phyloP scores from a whole-genome alignment of 768 basidiomycete species.

The Cystobasidiopsis lactophilus region DNA sequence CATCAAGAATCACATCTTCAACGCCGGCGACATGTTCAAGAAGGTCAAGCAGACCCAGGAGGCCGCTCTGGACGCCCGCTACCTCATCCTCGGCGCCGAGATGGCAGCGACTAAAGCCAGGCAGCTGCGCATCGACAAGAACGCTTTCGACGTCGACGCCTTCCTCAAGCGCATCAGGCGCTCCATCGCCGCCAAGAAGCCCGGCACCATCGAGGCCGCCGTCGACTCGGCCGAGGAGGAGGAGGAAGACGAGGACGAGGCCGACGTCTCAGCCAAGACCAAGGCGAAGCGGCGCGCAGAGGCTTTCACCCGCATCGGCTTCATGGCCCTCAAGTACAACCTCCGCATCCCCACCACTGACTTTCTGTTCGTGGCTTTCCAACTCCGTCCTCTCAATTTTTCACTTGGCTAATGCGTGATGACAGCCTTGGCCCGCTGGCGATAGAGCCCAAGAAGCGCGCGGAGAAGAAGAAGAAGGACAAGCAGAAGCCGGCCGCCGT shows the following conservation, averaged over 20 bases:
- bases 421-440: conserved; percentile 78
- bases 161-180: conserved; percentile 52
- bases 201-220: conserved; percentile 24
- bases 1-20: conserved; percentile 10
- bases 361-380: conserved; percentile 48
- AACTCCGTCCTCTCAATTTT: neutral
- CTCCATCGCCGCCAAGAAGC: conserved; percentile 36
- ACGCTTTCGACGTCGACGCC: conserved; percentile 79
- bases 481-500: conserved; percentile 36
- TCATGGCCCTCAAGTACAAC: conserved; percentile 58
- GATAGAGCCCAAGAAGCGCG: conserved; percentile 59
- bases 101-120: conserved; percentile 73
- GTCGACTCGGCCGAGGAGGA: conserved; percentile 30
- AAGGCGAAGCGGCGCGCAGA: conserved; percentile 20
- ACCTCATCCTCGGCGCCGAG: conserved; percentile 53
- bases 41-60: conserved; percentile 61
- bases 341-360: conserved; percentile 57
- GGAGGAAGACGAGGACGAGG: conserved; percentile 21
- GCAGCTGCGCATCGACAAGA: conserved; percentile 64
- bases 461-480: conserved; percentile 15
- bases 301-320: conserved; percentile 63
- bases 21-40: conserved; percentile 18
- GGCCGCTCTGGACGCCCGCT: conserved; percentile 67
- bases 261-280: conserved; percentile 25
- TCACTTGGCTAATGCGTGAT: conserved; percentile 3